Evolutionary conservation across 2,329 filamentous ascomycete species (phyloP).

Genomic region (Sporothrix curviconia): DNA sequence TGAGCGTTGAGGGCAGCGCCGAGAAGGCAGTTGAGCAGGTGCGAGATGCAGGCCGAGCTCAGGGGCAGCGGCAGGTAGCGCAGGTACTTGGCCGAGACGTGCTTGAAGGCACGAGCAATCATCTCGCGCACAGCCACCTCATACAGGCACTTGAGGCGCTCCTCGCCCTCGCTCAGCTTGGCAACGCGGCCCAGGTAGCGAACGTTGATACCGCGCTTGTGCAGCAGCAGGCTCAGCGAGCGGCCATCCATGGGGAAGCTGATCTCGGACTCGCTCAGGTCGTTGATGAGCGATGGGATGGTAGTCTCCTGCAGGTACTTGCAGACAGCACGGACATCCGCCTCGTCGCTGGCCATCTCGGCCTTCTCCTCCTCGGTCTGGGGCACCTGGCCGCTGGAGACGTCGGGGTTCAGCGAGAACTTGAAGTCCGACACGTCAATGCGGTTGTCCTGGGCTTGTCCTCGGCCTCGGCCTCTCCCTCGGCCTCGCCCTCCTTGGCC

Average conservation of each 20-base stretch:
- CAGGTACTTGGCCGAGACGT: conserved; percentile 73
- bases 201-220: conserved; percentile 96
- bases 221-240: conserved; percentile 78
- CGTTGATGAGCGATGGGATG: conserved; percentile 78
- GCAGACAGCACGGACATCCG: conserved; percentile 79
- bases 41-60: conserved; percentile 70
- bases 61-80: conserved; percentile 73
- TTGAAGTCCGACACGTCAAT: conserved; percentile 84
- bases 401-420: conserved; percentile 88
- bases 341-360: conserved; percentile 75
- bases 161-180: conserved; percentile 55
- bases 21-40: conserved; percentile 89
- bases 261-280: conserved; percentile 85
- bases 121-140: conserved; percentile 83
- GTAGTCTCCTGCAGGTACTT: conserved; percentile 67
- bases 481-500: conserved; percentile 25
- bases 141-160: conserved; percentile 69
- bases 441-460: conserved; percentile 44
- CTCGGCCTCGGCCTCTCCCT: too few relatives aligned
- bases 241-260: conserved; percentile 99
- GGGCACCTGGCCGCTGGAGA: conserved; percentile 85
- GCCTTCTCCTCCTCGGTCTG: conserved; percentile 87
- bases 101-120: conserved; percentile 93
- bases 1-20: conserved; percentile 69
- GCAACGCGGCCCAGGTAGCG: conserved; percentile 88